Percentiles rank a stretch among this genome's conserved stretches.
Conservation (phyloP, 768 basidiomycete species). For the Guyanaporus albipodus region DNA sequence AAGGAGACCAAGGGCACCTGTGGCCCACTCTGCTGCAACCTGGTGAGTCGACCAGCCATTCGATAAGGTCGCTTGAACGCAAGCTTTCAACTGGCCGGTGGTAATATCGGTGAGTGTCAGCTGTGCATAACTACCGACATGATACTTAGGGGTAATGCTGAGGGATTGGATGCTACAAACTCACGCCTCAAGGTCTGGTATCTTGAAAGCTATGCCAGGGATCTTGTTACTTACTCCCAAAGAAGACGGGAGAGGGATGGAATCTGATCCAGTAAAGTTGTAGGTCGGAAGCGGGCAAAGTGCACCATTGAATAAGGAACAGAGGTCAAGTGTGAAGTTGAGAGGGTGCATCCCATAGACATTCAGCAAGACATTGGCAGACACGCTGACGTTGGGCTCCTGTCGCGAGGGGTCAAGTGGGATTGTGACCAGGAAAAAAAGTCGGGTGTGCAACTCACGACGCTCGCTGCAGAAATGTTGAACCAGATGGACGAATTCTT, state of each 20-base stretch:
- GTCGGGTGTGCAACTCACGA: conserved; percentile 50
- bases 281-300: conserved; percentile 81
- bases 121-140: conserved; percentile 54
- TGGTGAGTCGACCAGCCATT: conserved; percentile 87
- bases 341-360: conserved; percentile 84
- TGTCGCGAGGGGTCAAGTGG: conserved; percentile 27
- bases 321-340: conserved; percentile 86
- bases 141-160: conserved; percentile 2
- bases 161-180: not conserved
- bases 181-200: conserved; percentile 86
- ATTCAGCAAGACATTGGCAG: conserved; percentile 76
- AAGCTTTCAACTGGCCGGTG: conserved; percentile 76
- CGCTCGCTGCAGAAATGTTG: conserved; percentile 82
- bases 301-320: conserved; percentile 68
- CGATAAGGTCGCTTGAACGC: conserved; percentile 86
- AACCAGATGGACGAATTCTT: conserved; percentile 73
- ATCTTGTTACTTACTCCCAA: conserved; percentile 53
- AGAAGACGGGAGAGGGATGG: conserved; percentile 58
- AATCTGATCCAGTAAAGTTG: conserved; percentile 83
- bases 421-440: conserved; percentile 3
- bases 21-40: conserved; percentile 71
- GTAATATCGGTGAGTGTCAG: conserved; percentile 64
- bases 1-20: conserved; percentile 60
- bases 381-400: conserved; percentile 75
- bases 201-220: conserved; percentile 77